Conservation (phyloP, 805 yeast genomes). For the Kuraishia piskuri region DNA sequence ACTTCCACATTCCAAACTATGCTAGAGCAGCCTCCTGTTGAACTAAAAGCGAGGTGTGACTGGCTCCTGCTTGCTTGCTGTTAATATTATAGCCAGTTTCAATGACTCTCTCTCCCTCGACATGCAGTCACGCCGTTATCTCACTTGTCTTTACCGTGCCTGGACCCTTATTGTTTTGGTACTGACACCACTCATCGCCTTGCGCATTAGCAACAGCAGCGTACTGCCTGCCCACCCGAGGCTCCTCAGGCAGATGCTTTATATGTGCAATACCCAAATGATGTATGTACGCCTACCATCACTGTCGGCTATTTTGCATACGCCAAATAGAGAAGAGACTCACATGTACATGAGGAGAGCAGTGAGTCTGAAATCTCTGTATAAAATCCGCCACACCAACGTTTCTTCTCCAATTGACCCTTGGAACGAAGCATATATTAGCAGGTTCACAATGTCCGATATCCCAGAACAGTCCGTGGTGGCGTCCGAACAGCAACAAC, state of each 20-base stretch:
- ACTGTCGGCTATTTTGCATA: not conserved
- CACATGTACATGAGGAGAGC: not conserved
- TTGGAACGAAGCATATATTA: not conserved
- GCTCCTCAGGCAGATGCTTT: not conserved
- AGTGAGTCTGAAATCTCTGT: too few relatives aligned
- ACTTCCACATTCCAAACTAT: not conserved
- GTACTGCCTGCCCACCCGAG: not conserved
- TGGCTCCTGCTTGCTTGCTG: too few relatives aligned
- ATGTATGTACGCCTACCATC: not conserved
- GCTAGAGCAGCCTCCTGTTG: not conserved
- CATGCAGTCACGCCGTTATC: not conserved
- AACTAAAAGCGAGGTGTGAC: too few relatives aligned
- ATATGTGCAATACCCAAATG: not conserved
- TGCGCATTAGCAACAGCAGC: not conserved
- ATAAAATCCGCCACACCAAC: not conserved
- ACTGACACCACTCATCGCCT: not conserved
- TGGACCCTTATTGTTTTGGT: not conserved
- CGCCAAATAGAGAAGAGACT: not conserved
- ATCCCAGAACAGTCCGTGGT: not conserved
- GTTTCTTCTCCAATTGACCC: not conserved
- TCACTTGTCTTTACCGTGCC: not conserved
- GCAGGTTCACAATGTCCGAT: not conserved
- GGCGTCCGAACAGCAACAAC: constrained; percentile 1
- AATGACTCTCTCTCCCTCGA: too few relatives aligned
- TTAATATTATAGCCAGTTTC: not conserved